Evolutionary conservation across 139 green algal genomes (phyloP).

Genomic region (Desmodesmus armatus): DNA sequence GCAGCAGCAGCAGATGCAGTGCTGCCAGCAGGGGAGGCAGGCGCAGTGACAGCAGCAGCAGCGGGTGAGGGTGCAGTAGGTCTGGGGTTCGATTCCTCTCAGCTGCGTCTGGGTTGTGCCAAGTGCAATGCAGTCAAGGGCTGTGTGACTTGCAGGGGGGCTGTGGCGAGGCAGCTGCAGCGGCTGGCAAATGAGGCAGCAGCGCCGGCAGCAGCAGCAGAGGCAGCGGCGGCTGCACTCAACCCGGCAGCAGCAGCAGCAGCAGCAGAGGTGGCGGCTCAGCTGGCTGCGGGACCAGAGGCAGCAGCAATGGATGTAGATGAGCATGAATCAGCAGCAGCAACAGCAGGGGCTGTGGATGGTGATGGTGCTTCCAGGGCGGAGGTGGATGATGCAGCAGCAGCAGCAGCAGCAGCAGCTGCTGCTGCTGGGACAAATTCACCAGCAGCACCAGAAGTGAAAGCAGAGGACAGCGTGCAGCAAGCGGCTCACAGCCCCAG

Average conservation of each 20-base stretch:
- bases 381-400: background rate
- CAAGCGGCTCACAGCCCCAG: background rate
- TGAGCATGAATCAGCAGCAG: background rate
- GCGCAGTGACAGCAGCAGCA: background rate
- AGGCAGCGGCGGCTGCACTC: background rate
- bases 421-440: background rate
- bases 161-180: too few species aligned
- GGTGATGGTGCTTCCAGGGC: conserved; percentile 35
- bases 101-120: too few species aligned
- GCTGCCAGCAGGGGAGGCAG: background rate
- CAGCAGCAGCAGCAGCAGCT: background rate
- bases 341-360: background rate
- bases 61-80: too few species aligned
- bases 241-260: background rate
- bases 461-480: background rate
- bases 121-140: too few species aligned
- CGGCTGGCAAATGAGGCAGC: background rate
- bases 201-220: conserved; percentile 22
- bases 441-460: background rate
- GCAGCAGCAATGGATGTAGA: background rate
- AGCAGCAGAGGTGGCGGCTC: background rate
- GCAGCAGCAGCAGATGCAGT: background rate
- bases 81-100: too few species aligned
- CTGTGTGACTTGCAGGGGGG: too few species aligned
- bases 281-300: background rate